Percentiles rank a stretch among this genome's conserved stretches.
Evolutionary conservation across 2,329 filamentous ascomycete species (phyloP).

Genomic region (Colletotrichum tofieldiae): DNA sequence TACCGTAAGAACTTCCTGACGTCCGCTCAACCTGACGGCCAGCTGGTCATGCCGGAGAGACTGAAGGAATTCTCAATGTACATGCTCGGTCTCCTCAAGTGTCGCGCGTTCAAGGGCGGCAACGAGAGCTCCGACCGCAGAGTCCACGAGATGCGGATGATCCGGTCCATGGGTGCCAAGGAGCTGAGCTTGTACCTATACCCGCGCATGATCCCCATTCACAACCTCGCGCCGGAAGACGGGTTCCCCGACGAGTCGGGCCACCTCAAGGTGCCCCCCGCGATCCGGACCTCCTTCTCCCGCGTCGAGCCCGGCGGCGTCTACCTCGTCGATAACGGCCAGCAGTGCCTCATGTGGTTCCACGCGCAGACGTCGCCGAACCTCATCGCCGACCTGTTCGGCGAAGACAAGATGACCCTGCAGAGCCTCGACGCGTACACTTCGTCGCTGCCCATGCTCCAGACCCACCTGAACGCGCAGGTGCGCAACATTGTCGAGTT

Average conservation of each 20-base stretch:
- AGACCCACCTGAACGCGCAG: constrained; percentile 95
- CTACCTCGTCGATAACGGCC: constrained; percentile 96
- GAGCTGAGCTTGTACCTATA: constrained; percentile 96
- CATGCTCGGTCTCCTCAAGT: constrained; percentile 90
- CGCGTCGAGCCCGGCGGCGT: constrained; percentile 93
- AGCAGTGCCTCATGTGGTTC: constrained; percentile 92
- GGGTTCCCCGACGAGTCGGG: constrained; percentile 95
- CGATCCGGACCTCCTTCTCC: constrained; percentile 86
- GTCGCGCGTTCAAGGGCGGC: constrained; percentile 92
- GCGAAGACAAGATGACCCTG: constrained; percentile 79
- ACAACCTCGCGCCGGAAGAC: constrained; percentile 89
- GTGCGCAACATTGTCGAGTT: constrained; percentile 95
- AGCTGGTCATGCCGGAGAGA: constrained; percentile 95
- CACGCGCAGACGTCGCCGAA: constrained; percentile 94
- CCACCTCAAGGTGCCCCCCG: constrained; percentile 86
- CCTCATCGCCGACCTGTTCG: constrained; percentile 91
- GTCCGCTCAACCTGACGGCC: constrained; percentile 87
- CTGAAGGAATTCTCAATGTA: constrained; percentile 98
- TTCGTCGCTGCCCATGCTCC: constrained; percentile 84
- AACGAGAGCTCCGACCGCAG: constrained; percentile 92
- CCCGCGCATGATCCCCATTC: constrained; percentile 91
- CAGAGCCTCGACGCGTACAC: constrained; percentile 86
- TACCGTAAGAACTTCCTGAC: constrained; percentile 94
- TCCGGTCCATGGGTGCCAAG: constrained; percentile 87
- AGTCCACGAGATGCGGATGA: constrained; percentile 91